Evolutionary conservation across 768 basidiomycete genomes (phyloP).

Genomic region (Fibroporia radiculosa): DNA sequence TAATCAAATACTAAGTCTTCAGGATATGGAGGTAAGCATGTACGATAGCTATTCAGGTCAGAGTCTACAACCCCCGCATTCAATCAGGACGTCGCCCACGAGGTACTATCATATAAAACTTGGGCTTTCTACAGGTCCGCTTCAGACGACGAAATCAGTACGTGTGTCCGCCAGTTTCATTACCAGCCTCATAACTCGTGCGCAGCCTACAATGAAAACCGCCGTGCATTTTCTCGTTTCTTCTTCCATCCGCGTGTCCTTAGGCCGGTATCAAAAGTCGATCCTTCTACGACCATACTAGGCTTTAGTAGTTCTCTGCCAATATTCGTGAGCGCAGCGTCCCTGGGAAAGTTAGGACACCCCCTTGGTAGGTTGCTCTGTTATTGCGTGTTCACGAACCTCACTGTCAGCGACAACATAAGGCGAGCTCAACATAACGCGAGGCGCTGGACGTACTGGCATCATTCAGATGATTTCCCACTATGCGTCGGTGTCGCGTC

Average conservation of each 20-base stretch:
- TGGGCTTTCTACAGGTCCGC: slow-evolving; percentile 82
- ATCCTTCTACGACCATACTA: slow-evolving; percentile 69
- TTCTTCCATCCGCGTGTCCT: slow-evolving; percentile 85
- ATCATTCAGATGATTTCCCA: slow-evolving; percentile 84
- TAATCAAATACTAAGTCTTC: slow-evolving; percentile 60
- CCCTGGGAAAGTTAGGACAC: slow-evolving; percentile 80
- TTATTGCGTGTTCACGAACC: neutral
- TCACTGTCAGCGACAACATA: slow-evolving; percentile 1
- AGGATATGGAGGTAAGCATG: slow-evolving; percentile 69
- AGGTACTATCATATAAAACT: slow-evolving; percentile 65
- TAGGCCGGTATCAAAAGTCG: slow-evolving; percentile 52
- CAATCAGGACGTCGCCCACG: slow-evolving; percentile 57
- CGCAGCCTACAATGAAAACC: slow-evolving; percentile 59
- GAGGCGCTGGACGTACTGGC: slow-evolving; percentile 52
- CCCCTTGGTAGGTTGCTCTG: slow-evolving; percentile 50
- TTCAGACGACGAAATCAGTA: slow-evolving; percentile 79
- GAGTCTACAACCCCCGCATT: neutral
- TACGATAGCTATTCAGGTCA: neutral
- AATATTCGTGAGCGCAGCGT: slow-evolving; percentile 78
- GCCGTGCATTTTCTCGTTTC: slow-evolving; percentile 71
- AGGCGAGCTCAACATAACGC: slow-evolving; percentile 80
- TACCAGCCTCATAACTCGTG: neutral
- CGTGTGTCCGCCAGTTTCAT: slow-evolving; percentile 17
- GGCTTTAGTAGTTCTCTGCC: slow-evolving; percentile 67
- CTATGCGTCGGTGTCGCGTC: slow-evolving; percentile 63